A percentile compares a stretch with the other conserved stretches of the same genome.
Evolutionary conservation across 805 yeast genomes (phyloP).

Genomic region (Candida fluviatilis): DNA sequence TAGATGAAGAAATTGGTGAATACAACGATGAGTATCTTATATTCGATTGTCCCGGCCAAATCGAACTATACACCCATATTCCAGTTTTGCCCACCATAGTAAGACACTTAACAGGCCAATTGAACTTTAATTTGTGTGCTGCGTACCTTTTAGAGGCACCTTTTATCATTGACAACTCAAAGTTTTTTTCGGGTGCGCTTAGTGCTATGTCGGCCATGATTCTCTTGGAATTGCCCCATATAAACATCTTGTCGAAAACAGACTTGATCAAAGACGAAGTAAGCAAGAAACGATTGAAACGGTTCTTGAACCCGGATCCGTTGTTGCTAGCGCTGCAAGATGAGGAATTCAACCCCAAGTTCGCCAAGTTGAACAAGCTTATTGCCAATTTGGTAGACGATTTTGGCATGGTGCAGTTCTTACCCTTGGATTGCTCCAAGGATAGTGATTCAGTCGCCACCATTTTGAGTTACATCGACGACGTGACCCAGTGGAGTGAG

Average conservation of each 20-base stretch:
- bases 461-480: conserved; percentile 89
- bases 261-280: conserved; percentile 82
- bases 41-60: conserved; percentile 97
- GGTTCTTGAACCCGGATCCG: conserved; percentile 91
- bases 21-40: conserved; percentile 90
- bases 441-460: conserved; percentile 74
- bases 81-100: conserved; percentile 90
- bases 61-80: conserved; percentile 89
- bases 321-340: conserved; percentile 54
- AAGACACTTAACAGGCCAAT: conserved; percentile 71
- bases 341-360: conserved; percentile 52
- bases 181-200: conserved; percentile 92
- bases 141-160: conserved; percentile 92
- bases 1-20: conserved; percentile 96
- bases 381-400: conserved; percentile 93
- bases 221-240: conserved; percentile 88
- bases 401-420: conserved; percentile 97
- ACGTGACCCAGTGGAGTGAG: conserved; percentile 97
- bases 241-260: conserved; percentile 80
- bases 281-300: conserved; percentile 71
- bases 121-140: conserved; percentile 88
- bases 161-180: conserved; percentile 83
- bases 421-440: conserved; percentile 73
- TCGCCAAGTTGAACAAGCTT: conserved; percentile 65
- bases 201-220: conserved; percentile 99